Percentiles rank a stretch among this genome's conserved stretches.
Conservation (phyloP, 257 asterid genomes). For the Knoxia roxburghii region DNA sequence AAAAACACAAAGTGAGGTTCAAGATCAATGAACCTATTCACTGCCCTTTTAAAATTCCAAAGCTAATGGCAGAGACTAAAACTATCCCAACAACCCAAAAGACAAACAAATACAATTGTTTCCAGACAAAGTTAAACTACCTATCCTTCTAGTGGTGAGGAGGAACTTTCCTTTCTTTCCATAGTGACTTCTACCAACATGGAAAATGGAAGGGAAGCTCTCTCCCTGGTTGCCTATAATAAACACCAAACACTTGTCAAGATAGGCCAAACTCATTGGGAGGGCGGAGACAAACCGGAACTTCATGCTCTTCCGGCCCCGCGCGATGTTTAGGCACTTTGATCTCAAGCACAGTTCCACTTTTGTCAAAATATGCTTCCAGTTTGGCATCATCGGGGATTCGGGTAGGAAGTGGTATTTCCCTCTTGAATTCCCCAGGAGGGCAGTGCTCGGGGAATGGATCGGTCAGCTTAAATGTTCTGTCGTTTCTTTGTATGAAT, state of each 20-base stretch:
- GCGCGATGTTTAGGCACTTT: conserved; percentile 62
- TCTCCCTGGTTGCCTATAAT: not conserved
- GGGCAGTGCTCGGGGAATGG: conserved; percentile 79
- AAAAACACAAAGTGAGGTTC: no score
- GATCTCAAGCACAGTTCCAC: conserved; percentile 60
- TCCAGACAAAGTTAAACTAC: not conserved
- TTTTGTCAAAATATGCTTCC: conserved; percentile 73
- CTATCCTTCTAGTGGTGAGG: conserved; percentile 7
- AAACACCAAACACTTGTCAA: conserved; percentile 20
- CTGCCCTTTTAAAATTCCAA: no score
- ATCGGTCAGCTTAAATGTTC: conserved; percentile 61
- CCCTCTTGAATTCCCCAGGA: conserved; percentile 65
- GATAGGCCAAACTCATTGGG: conserved; percentile 52
- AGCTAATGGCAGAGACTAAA: no score
- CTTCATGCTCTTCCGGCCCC: conserved; percentile 84
- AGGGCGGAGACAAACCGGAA: conserved; percentile 68
- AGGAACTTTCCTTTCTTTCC: not conserved
- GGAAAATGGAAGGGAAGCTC: not conserved
- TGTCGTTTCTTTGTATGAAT: conserved; percentile 51
- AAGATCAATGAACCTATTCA: no score
- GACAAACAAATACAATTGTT: conserved; percentile 1
- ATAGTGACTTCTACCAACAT: not conserved
- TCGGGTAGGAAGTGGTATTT: conserved; percentile 55
- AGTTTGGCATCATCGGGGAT: conserved; percentile 73
- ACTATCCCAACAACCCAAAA: conserved; percentile 3